These are phyloP conservation scores for Imleria badia DNA, from an alignment of 768 basidiomycete species.

Conservation along the genomic window DNA sequence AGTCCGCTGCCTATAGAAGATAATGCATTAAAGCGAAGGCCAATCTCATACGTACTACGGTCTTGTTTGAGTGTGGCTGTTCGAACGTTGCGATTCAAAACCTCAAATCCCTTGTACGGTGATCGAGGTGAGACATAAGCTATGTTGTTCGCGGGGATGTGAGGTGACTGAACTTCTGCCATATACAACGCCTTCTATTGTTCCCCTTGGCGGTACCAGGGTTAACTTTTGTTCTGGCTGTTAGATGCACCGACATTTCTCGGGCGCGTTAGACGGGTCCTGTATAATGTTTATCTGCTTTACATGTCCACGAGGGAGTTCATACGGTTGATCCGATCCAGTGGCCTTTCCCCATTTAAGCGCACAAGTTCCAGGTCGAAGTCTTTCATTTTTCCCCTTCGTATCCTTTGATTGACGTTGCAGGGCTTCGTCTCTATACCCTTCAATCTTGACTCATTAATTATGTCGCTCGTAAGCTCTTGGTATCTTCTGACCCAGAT, in stretches of 20 bases:
- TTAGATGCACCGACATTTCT: constrained; percentile 5
- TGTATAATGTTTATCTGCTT: constrained; percentile 4
- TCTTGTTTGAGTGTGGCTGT: constrained; percentile 20
- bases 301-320: constrained; percentile 9
- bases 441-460: constrained; percentile 9
- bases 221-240: constrained; percentile 24
- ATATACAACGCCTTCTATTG: constrained; percentile 22
- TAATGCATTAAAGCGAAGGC: neutral
- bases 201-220: constrained; percentile 9
- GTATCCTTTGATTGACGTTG: constrained; percentile 37
- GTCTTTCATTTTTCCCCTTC: constrained; percentile 8
- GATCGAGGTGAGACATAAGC: constrained; percentile 35
- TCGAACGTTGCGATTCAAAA: constrained; percentile 1
- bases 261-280: constrained; percentile 9
- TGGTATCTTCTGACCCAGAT: neutral
- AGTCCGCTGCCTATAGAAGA: neutral
- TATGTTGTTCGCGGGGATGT: constrained; percentile 17
- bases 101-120: constrained; percentile 15
- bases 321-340: constrained; percentile 8
- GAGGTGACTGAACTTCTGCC: constrained; percentile 2
- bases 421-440: constrained; percentile 43
- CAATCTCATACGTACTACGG: neutral
- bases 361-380: neutral
- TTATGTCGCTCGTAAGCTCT: constrained; percentile 25
- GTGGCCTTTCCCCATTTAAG: constrained; percentile 22